Evolutionary conservation across 2,329 filamentous ascomycete species (phyloP).

Genomic region (Emergomyces pasteurianus): DNA sequence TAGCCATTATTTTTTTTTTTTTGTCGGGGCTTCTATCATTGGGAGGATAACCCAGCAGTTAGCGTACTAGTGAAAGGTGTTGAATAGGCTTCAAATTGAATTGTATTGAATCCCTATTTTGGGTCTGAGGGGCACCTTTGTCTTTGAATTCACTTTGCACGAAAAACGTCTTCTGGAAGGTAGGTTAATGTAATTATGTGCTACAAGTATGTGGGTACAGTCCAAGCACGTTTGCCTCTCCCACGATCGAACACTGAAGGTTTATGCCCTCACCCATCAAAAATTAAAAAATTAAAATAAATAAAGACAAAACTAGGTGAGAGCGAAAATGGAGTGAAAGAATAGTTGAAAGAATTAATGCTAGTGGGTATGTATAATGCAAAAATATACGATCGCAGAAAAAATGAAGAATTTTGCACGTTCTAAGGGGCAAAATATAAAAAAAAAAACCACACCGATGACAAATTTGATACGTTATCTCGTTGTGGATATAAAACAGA

Average conservation of each 20-base stretch:
- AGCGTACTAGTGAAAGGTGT: background rate
- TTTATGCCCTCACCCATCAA: background rate
- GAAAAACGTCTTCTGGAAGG: background rate
- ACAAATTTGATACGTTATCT: background rate
- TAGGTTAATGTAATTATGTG: background rate
- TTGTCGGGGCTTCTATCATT: background rate
- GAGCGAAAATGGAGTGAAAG: background rate
- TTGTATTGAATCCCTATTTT: background rate
- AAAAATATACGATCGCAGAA: background rate
- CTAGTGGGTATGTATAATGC: background rate
- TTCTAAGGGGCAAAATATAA: background rate
- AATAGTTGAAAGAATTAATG: background rate
- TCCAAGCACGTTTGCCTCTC: background rate
- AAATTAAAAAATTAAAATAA: background rate
- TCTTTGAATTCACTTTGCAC: background rate
- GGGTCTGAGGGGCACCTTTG: background rate
- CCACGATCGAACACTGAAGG: background rate
- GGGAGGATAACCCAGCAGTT: no score
- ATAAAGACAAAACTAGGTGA: background rate
- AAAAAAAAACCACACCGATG: background rate
- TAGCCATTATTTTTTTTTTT: constrained; percentile 8
- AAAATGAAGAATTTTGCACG: background rate
- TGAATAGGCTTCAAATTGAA: background rate
- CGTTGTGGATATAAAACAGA: background rate
- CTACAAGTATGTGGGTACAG: background rate